Evolutionary conservation across 768 basidiomycete species (phyloP).

Genomic region (Suillus alpinus): DNA sequence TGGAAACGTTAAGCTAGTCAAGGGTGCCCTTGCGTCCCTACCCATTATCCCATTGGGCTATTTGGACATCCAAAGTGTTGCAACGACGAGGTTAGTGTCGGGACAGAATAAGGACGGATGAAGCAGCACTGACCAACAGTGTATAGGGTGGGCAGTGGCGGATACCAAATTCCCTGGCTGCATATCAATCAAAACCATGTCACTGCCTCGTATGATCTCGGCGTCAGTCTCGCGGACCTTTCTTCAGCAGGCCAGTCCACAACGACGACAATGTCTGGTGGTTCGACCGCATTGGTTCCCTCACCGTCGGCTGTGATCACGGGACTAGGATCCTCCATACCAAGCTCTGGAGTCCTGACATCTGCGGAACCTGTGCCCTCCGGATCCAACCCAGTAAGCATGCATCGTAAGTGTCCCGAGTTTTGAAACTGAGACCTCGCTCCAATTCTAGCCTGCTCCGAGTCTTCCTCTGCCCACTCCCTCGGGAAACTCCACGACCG

Average conservation of each 20-base stretch:
- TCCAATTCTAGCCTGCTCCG: neutral
- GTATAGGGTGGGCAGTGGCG: slow-evolving; percentile 43
- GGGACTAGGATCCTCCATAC: neutral
- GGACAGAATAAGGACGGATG: neutral
- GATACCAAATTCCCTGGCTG: slow-evolving; percentile 67
- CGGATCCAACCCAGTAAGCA: neutral
- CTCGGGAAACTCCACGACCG: neutral
- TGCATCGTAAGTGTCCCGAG: neutral
- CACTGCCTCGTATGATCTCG: slow-evolving; percentile 44
- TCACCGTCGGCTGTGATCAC: neutral
- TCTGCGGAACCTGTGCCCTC: neutral
- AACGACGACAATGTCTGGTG: neutral
- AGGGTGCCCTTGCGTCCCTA: slow-evolving; percentile 57
- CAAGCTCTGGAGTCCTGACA: slow-evolving; percentile 1
- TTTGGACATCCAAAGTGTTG: slow-evolving; percentile 52
- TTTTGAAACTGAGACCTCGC: neutral
- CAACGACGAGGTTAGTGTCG: slow-evolving; percentile 37
- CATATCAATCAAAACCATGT: slow-evolving; percentile 53
- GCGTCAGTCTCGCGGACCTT: slow-evolving; percentile 17
- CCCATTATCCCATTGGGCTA: slow-evolving; percentile 51
- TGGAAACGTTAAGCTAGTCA: slow-evolving; percentile 52
- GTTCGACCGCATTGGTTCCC: neutral
- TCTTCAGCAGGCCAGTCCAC: slow-evolving; percentile 14
- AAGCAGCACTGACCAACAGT: neutral
- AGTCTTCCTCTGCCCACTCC: neutral